Evolutionary conservation across 192 early-diverging fungal genomes (phyloP).

Genomic region (Coemansia sp.): DNA sequence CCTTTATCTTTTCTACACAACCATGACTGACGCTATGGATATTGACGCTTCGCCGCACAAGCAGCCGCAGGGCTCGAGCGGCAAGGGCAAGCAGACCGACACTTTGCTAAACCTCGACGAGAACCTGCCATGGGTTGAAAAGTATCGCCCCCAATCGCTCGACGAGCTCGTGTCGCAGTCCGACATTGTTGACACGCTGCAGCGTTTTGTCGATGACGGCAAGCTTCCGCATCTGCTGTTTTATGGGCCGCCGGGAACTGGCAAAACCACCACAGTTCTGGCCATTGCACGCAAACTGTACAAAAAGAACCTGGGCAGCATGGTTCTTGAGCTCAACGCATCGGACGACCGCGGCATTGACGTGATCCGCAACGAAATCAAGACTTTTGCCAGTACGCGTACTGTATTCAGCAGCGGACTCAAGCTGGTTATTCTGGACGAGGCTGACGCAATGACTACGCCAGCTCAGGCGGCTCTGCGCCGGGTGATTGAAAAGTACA

Average conservation of each 20-base stretch:
- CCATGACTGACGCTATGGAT: conserved; percentile 53
- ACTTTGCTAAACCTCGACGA: conserved; percentile 7
- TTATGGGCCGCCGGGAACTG: conserved; percentile 98
- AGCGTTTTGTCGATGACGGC: conserved; percentile 87
- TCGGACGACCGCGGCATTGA: conserved; percentile 99
- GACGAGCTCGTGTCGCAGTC: conserved; percentile 91
- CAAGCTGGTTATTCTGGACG: conserved; percentile 96
- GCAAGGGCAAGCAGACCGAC: conserved; percentile 52
- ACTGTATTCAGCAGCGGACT: conserved; percentile 91
- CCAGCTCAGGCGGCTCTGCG: conserved; percentile 90
- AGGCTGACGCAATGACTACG: conserved; percentile 95
- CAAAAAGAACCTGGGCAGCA: conserved; percentile 76
- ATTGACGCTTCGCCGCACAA: conserved; percentile 25
- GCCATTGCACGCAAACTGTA: conserved; percentile 90
- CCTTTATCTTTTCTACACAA: neutral
- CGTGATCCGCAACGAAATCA: conserved; percentile 97
- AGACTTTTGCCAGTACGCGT: conserved; percentile 94
- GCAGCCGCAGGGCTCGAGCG: neutral
- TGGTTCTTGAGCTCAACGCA: conserved; percentile 96
- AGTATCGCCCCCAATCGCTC: conserved; percentile 88
- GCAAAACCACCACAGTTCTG: conserved; percentile 95
- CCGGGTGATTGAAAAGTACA: conserved; percentile 98
- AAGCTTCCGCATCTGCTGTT: conserved; percentile 93
- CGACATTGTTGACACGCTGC: conserved; percentile 89
- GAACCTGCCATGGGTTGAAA: conserved; percentile 82